These are phyloP conservation scores for Podaxis sp. DNA, from an alignment of 768 basidiomycete genomes.

Conservation along the genomic window DNA sequence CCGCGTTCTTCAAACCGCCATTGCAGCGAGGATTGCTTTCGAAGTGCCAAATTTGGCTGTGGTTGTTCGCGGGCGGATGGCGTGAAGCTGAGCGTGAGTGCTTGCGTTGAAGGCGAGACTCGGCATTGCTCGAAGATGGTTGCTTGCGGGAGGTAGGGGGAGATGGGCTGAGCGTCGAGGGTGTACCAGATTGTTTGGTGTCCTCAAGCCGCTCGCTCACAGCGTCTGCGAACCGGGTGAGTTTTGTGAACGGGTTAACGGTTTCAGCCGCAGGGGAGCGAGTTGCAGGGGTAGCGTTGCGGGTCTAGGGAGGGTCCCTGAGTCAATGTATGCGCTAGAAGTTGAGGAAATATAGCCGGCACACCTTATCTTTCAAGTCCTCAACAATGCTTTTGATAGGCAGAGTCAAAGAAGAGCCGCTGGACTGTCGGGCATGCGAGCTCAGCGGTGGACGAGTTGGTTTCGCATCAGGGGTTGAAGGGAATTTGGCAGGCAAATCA, in stretches of 20 bases:
- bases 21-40: slow-evolving; percentile 72
- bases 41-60: slow-evolving; percentile 38
- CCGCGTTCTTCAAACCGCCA: slow-evolving; percentile 80
- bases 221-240: slow-evolving; percentile 32
- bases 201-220: slow-evolving; percentile 17
- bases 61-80: slow-evolving; percentile 28
- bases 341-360: neutral
- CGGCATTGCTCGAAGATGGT: slow-evolving; percentile 44
- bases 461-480: slow-evolving; percentile 9
- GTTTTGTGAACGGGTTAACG: slow-evolving; percentile 57
- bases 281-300: slow-evolving; percentile 39
- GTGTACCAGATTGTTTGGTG: neutral
- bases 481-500: slow-evolving; percentile 16
- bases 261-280: slow-evolving; percentile 42
- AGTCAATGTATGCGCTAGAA: neutral
- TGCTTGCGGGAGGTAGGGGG: slow-evolving; percentile 39
- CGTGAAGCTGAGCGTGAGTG: slow-evolving; percentile 52
- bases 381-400: slow-evolving; percentile 75
- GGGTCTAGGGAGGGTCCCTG: slow-evolving; percentile 31
- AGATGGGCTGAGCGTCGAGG: slow-evolving; percentile 10
- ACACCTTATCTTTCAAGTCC: slow-evolving; percentile 68
- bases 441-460: slow-evolving; percentile 15
- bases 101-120: slow-evolving; percentile 50
- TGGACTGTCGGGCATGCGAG: slow-evolving; percentile 23
- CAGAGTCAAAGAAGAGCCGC: slow-evolving; percentile 21